Evolutionary conservation across 768 basidiomycete species (phyloP), one percentile per base, ranked within the genome.

Genomic region (Leccinum pellstonianum): DNA sequence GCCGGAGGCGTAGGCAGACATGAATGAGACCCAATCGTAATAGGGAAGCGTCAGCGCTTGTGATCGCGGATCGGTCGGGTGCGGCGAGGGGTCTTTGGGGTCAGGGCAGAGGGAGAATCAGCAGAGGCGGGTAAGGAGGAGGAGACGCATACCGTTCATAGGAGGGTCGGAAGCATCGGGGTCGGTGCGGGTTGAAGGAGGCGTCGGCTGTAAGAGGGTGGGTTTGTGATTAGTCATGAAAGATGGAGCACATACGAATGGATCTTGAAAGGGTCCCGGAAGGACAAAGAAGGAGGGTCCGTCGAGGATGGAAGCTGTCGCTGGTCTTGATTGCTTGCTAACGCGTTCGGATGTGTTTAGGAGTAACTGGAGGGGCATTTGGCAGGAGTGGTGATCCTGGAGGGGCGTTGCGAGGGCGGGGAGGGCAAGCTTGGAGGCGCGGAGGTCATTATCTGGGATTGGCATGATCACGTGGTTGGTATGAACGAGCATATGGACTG

Each of bases 21-120:
- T 84, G 71, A 93, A 94, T 0, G 83, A 82, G 17, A 81, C 78
- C 92, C 92, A 94, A 68, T 91, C 88, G 62, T 78, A 77, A 51
- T 78, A 77, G 19, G 68, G 68, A 47, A 69, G 66, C 19, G 57
- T 49, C 2, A 14, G 9, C 8, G 52, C 25, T 48, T 70, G 68
- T 38, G 64, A 65, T 62, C 62, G 52, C 11, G 57, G 43, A 58
- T 70, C 65, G 25, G 65, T 49, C 11, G 52, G 50, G 50, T 56
- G 52, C 27, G 38, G 33, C 1, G 58, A 50, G 35, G 46, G 19
- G 29, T 12, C 7, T 46, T 27, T 55, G 48, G 51, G 8, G 55
- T 46, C 15, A 62, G 68, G 68, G 66, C 41, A 64, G 31, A 61
- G 68, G 68, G 68, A 63, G 58, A 50, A 59, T 50, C 62, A 43